phyloP scores from a whole-genome alignment of 768 basidiomycete species.

The Pisolithus microcarpus region DNA sequence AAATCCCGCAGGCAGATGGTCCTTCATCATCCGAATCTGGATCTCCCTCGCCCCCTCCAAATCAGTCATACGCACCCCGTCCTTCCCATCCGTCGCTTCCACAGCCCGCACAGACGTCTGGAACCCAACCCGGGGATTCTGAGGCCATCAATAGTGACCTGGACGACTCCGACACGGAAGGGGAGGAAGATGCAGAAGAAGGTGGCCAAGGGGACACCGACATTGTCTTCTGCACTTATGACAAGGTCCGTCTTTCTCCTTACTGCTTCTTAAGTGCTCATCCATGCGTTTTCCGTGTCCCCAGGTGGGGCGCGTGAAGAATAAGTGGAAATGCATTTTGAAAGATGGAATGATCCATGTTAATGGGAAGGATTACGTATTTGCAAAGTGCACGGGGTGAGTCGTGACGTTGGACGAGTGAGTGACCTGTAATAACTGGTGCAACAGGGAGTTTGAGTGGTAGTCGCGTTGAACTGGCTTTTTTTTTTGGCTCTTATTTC shows the following conservation, averaged over 20 bases:
- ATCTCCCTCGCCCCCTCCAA: slow-evolving; percentile 62
- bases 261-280: neutral
- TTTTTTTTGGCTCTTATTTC: neutral
- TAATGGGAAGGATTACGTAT: slow-evolving; percentile 96
- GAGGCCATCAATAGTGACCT: slow-evolving; percentile 96
- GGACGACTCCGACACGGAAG: slow-evolving; percentile 89
- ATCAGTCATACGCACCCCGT: slow-evolving; percentile 56
- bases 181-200: slow-evolving; percentile 77
- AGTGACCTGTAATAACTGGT: neutral
- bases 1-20: slow-evolving; percentile 77
- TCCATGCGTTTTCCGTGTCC: neutral
- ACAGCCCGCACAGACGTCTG: slow-evolving; percentile 41
- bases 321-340: slow-evolving; percentile 98
- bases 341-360: slow-evolving; percentile 98
- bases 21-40: slow-evolving; percentile 64
- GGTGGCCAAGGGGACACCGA: slow-evolving; percentile 71
- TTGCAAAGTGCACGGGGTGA: slow-evolving; percentile 94
- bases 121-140: slow-evolving; percentile 41
- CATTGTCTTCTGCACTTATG: slow-evolving; percentile 97
- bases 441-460: slow-evolving; percentile 41
- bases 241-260: slow-evolving; percentile 59
- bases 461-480: slow-evolving; percentile 15
- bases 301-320: slow-evolving; percentile 97
- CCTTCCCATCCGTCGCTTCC: slow-evolving; percentile 70
- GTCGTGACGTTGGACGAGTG: slow-evolving; percentile 17